Base-by-base conservation (phyloP, 106 monocot genomes). In the Dioscorea zingiberensis region DNA sequence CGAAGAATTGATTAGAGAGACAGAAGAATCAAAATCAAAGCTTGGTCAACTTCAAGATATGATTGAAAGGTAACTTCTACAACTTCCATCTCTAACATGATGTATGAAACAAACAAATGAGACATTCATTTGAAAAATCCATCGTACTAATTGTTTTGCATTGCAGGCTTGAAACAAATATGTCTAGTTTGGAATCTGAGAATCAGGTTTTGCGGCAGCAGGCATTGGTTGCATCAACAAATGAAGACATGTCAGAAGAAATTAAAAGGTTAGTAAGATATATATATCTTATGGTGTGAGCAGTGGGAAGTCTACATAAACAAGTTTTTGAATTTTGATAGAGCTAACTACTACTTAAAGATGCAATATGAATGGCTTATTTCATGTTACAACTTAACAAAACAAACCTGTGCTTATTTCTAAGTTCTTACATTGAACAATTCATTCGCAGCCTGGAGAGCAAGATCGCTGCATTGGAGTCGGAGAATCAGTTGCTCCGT, bases 161-260 rank as follows among this genome's bases (percentile, higher is more conserved):
- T 11, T 74, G 71, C 79, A 97, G 97, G 23, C 69, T 88, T 19
- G 91, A 92, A 64, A 81, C 79, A 68, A 88, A 75, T 67, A 64
- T 97, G 55, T 79, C 78, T 14, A 84, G 74, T 64, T 59, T 92
- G 19, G 85, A 97, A 74, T 91, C 81, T 60, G 97, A 97, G 72
- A 91, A 97, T 57, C 81, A 91, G 59, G 85, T 97, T 47, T 72
- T 97, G 59, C 71, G 97, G 27, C 91, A 97, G 64, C 80, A 97
- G 63, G 78, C 97, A 17, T 75, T 97, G 59, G 85, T 67, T 48
- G 73, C 76, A 54, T 81, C 88, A 77, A 59, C 66, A 75, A 88
- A 86, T 67, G 83, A 83, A 10, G 81, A 92, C 59, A 73, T 85
- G n/a, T 73, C 83, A 65, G 77, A 88, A 64, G 88, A 84, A 77